A percentile compares a stretch with the other conserved stretches of the same genome.
phyloP scores from a whole-genome alignment of 495 filamentous ascomycete species.

The Tuber microsphaerosporum region DNA sequence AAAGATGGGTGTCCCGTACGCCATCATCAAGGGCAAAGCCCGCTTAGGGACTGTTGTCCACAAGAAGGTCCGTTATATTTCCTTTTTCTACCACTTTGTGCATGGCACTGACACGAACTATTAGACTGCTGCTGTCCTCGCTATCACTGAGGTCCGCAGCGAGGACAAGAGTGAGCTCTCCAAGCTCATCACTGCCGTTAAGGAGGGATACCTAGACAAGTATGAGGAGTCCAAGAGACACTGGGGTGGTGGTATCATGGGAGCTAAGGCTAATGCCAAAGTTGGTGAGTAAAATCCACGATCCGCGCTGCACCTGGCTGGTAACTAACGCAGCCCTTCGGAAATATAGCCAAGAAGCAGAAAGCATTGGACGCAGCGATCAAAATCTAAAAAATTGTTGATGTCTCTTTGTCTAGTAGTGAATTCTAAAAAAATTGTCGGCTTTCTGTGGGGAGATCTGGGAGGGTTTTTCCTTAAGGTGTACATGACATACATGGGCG shows the following conservation, averaged over 20 bases:
- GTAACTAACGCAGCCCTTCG: slow-evolving; percentile 13
- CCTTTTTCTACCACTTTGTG: neutral
- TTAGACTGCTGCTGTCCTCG: slow-evolving; percentile 90
- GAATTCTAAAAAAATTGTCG: neutral
- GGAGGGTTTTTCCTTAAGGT: neutral
- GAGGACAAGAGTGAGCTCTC: slow-evolving; percentile 97
- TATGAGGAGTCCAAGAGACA: slow-evolving; percentile 84
- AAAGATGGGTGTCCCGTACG: slow-evolving; percentile 99
- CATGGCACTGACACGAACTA: slow-evolving; percentile 32
- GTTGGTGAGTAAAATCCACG: slow-evolving; percentile 49
- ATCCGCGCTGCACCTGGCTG: neutral
- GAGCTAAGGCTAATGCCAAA: slow-evolving; percentile 86
- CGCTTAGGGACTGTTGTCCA: slow-evolving; percentile 97
- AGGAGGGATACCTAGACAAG: slow-evolving; percentile 97
- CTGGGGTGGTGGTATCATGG: slow-evolving; percentile 99
- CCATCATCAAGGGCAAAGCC: slow-evolving; percentile 99
- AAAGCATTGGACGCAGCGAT: slow-evolving; percentile 86
- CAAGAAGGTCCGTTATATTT: slow-evolving; percentile 69
- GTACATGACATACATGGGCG: neutral
- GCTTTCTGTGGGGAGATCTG: neutral
- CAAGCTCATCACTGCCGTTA: slow-evolving; percentile 91
- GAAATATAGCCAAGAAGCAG: slow-evolving; percentile 64
- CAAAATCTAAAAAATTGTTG: slow-evolving; percentile 67
- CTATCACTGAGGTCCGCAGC: slow-evolving; percentile 87
- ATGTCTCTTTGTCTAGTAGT: neutral